Percentiles rank a stretch among this genome's conserved stretches.
Conservation (phyloP, 805 yeast genomes). For the Starmerella bombi region DNA sequence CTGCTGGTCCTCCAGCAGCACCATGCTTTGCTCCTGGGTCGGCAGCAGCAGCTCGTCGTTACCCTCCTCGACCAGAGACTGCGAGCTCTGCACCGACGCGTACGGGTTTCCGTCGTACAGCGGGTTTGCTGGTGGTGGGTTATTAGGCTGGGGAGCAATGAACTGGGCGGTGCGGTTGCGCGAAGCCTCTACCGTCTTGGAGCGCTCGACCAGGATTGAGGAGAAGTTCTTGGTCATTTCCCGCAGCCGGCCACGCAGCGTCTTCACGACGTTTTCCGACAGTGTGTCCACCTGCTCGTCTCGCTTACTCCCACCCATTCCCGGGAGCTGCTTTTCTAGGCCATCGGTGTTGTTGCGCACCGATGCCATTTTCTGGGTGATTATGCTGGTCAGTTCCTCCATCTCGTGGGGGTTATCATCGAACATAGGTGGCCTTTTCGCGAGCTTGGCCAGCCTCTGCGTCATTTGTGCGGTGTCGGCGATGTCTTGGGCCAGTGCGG, state of each 20-base stretch:
- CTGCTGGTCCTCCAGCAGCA: conserved; percentile 75
- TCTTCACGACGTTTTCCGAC: conserved; percentile 72
- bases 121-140: conserved; percentile 26
- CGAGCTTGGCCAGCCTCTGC: conserved; percentile 67
- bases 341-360: conserved; percentile 59
- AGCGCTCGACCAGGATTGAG: conserved; percentile 76
- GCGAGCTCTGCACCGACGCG: conserved; percentile 25
- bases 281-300: conserved; percentile 53
- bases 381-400: conserved; percentile 75
- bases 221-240: conserved; percentile 87
- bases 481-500: conserved; percentile 76
- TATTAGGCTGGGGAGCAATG: conserved; percentile 35
- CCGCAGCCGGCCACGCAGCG: conserved; percentile 78
- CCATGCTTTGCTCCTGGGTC: conserved; percentile 68
- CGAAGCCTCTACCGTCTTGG: conserved; percentile 65
- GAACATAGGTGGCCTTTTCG: conserved; percentile 79
- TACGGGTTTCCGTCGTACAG: conserved; percentile 24
- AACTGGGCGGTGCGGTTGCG: conserved; percentile 76
- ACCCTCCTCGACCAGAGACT: conserved; percentile 26
- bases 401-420: conserved; percentile 92
- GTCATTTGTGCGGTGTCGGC: conserved; percentile 71
- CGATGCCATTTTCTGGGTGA: conserved; percentile 68
- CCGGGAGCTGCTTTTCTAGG: conserved; percentile 41
- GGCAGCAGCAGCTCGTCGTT: conserved; percentile 52
- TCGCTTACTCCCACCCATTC: conserved; percentile 21